phyloP scores from a whole-genome alignment of 768 basidiomycete genomes.

The Tylopilus balloui region DNA sequence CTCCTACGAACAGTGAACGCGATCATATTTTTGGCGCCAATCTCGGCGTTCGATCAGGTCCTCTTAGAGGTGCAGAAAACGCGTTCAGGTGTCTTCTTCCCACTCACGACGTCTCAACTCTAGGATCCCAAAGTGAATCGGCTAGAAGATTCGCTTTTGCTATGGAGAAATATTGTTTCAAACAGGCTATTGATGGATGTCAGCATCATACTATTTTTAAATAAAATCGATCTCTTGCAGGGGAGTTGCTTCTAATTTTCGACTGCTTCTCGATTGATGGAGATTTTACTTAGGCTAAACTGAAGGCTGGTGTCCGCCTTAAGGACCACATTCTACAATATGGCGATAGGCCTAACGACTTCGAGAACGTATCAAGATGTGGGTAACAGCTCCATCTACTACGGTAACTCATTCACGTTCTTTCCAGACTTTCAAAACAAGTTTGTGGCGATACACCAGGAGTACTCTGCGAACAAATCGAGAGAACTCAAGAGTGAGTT shows the following conservation, averaged over 20 bases:
- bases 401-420: neutral
- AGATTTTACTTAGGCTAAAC: conserved; percentile 49
- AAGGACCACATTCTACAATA: conserved; percentile 68
- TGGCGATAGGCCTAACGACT: conserved; percentile 75
- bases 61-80: conserved; percentile 58
- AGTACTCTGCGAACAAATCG: conserved; percentile 61
- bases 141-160: conserved; percentile 69
- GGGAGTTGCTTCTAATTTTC: conserved; percentile 31
- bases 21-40: conserved; percentile 85
- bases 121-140: conserved; percentile 74
- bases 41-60: conserved; percentile 84
- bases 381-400: conserved; percentile 21
- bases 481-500: conserved; percentile 69
- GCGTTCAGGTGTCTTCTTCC: conserved; percentile 5
- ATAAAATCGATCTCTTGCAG: conserved; percentile 76
- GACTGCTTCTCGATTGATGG: neutral
- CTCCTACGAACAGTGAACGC: conserved; percentile 57
- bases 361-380: conserved; percentile 73
- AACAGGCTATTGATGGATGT: conserved; percentile 71
- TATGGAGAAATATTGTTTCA: conserved; percentile 71
- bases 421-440: conserved; percentile 65
- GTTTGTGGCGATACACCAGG: conserved; percentile 66
- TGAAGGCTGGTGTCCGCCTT: conserved; percentile 70
- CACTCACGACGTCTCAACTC: neutral
- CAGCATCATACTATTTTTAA: conserved; percentile 76